These are phyloP conservation scores for Solanum tarapatanum DNA, from an alignment of 257 asterid species.

Conservation along the genomic window DNA sequence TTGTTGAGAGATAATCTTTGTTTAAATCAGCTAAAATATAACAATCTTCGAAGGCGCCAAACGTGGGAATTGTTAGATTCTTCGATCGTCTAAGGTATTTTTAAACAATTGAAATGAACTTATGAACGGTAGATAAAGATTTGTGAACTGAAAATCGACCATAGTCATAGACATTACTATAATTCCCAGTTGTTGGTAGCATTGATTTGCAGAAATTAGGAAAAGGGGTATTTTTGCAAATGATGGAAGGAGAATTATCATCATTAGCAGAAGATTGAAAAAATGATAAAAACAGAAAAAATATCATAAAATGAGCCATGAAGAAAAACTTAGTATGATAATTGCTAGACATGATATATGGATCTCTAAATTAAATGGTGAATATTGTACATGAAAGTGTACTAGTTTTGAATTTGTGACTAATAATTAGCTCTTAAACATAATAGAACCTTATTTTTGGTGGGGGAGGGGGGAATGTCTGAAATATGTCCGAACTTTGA, in stretches of 20 bases:
- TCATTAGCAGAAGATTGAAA: not conserved
- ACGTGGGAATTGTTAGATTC: not conserved
- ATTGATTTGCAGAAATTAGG: conserved; percentile 7
- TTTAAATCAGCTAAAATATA: conserved; percentile 6
- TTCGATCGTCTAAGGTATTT: not conserved
- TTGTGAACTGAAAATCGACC: not conserved
- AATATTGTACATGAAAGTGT: not conserved
- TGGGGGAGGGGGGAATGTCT: too few relatives aligned
- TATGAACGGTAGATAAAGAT: not conserved
- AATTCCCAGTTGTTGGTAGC: not conserved
- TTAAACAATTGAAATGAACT: not conserved
- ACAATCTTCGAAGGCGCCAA: conserved; percentile 12
- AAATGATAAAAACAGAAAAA: not conserved
- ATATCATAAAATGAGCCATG: not conserved
- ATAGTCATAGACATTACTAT: conserved; percentile 2
- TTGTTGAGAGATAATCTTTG: not conserved
- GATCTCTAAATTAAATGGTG: not conserved
- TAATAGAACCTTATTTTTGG: not conserved
- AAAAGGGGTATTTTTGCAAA: conserved; percentile 8
- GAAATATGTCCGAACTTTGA: too few relatives aligned
- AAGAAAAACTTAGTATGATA: not conserved
- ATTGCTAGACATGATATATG: not conserved
- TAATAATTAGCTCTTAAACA: not conserved
- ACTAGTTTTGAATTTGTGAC: not conserved
- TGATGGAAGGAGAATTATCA: not conserved